These are phyloP conservation scores for Sicyos edulis DNA, from an alignment of 306 rosid genomes.

Conservation along the genomic window DNA sequence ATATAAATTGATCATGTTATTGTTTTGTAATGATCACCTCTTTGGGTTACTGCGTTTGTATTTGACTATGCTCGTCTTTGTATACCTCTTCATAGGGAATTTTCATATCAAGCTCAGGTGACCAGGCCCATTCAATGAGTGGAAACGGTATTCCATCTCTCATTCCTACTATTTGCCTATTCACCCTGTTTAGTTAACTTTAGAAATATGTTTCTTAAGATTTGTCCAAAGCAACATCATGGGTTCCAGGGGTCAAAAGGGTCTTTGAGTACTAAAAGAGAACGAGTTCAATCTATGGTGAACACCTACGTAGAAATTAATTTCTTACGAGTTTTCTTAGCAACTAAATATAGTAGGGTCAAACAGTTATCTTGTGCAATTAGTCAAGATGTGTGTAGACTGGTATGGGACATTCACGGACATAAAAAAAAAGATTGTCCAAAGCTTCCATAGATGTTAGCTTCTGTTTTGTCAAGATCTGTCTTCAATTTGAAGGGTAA, in stretches of 20 bases:
- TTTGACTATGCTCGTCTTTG: neutral
- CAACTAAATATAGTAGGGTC: no score
- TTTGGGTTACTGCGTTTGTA: neutral
- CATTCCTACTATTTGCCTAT: neutral
- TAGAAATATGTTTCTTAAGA: neutral
- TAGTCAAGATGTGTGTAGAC: no score
- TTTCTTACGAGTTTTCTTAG: no score
- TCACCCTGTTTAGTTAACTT: neutral
- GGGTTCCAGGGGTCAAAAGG: no score
- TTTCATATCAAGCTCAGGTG: constrained; percentile 87
- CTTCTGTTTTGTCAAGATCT: neutral
- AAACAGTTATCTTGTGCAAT: no score
- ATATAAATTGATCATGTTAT: neutral
- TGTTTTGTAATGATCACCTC: neutral
- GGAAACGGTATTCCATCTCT: constrained; percentile 73
- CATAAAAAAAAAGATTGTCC: neutral
- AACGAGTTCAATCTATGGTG: no score
- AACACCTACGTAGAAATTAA: no score
- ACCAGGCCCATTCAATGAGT: constrained; percentile 77
- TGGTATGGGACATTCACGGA: no score
- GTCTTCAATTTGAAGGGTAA: neutral
- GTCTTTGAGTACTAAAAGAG: no score
- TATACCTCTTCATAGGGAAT: constrained; percentile 45
- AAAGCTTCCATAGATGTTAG: neutral
- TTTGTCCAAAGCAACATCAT: neutral